Percentiles rank a stretch among this genome's conserved stretches.
phyloP scores from a whole-genome alignment of 352 stramenopile genomes.

The Blastocystis sp. region DNA sequence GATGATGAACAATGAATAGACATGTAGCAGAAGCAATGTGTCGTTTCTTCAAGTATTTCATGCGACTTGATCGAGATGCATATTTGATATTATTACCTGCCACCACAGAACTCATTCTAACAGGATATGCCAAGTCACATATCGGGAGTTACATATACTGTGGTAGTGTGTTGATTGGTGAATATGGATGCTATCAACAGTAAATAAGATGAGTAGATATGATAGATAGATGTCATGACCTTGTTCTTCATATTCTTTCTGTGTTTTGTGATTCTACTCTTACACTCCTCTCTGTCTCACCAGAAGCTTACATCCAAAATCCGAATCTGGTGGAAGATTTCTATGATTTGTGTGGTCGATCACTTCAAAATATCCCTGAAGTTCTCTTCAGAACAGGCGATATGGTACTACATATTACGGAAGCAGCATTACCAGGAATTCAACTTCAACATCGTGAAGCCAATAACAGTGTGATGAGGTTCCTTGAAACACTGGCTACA shows the following conservation, averaged over 20 bases:
- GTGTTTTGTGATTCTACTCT: slow-evolving; percentile 34
- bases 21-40: neutral
- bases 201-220: neutral
- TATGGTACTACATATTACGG: neutral
- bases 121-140: neutral
- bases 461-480: slow-evolving; percentile 12
- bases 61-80: neutral
- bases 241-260: neutral
- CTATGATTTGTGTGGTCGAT: slow-evolving; percentile 11
- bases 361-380: neutral
- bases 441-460: slow-evolving; percentile 29
- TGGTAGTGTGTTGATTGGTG: slow-evolving; percentile 6
- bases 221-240: neutral
- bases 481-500: neutral
- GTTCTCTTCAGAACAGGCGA: neutral
- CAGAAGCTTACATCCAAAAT: slow-evolving; percentile 6
- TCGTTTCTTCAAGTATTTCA: slow-evolving; percentile 53
- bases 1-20: neutral
- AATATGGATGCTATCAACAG: slow-evolving; percentile 10
- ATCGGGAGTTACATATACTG: slow-evolving; percentile 16
- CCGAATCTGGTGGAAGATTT: slow-evolving; percentile 17
- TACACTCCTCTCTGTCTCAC: neutral
- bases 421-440: neutral
- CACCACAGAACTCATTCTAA: neutral
- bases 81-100: neutral